Base-by-base conservation (phyloP, 2,329 filamentous ascomycete species). In the Phialophora verrucosa region DNA sequence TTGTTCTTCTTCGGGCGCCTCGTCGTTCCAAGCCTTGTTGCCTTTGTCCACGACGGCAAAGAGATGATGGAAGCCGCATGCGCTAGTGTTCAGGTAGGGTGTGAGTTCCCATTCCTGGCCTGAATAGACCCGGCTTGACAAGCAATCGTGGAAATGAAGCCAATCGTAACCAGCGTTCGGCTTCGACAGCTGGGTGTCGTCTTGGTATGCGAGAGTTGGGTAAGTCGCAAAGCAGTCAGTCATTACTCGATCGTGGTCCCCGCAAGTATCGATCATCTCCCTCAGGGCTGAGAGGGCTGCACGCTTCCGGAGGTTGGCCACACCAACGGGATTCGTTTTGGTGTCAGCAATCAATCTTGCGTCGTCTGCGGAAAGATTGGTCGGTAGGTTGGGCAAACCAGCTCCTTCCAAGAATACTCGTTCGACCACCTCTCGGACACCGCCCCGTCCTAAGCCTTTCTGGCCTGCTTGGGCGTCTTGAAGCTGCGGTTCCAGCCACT, bases 31-130 rank as follows among this genome's bases (percentile, higher is more conserved):
- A 73, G 56, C 70, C 70, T 68, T 77, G 83, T 84, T 84, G n/a
- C 66, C 69, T 50, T 70, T 70, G 42, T 84, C 84, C 29, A 90
- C 87, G 0, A 91, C 90, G 3, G 93, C 91, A 75, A 99, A 99
- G 12, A 99, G 85, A 74, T 92, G 84, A 76, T 99, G 96, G 75
- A 96, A 97, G 3, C 92, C 95, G 1, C 98, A 85, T 17, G 95
- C 86, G 0, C 94, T 90, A 71, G 95, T 91, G 73, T 89, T 91
- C 57, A 98, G 85, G 76, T 99, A 99, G 0, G 92, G 89, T 0
- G 86, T 87, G 17, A 99, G 82, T 77, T 99, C 95, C 91, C 95
- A 99, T 63, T 96, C 93, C 76, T 97, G 94, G 66, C 87, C 89
- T n/a, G 87, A 82, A 75, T 89, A 96, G 1, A 98, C 85, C 47